Evolutionary conservation across 1,139 yeast genomes (phyloP).

Genomic region (Yamadazyma triangularis): DNA sequence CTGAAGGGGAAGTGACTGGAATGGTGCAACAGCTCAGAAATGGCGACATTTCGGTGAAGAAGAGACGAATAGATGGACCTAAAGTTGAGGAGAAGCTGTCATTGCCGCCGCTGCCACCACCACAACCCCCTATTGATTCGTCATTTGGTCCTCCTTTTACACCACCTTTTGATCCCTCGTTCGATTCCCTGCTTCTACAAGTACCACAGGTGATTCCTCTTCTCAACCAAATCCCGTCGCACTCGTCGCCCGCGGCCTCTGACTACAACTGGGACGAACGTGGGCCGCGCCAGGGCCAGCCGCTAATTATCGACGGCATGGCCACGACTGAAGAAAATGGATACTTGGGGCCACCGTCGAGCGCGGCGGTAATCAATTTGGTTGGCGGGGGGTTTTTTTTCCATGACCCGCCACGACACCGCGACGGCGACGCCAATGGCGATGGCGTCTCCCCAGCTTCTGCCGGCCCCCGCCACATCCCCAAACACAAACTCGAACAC

Average conservation of each 20-base stretch:
- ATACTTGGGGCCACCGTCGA: conserved; percentile 16
- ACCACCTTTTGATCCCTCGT: too few species aligned
- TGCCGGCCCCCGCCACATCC: conserved; percentile 1
- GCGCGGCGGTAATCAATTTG: conserved; percentile 15
- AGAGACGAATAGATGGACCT: too few species aligned
- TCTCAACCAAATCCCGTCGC: not conserved
- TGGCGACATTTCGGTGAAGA: conserved; percentile 7
- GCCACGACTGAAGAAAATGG: conserved; percentile 16
- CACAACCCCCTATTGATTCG: too few species aligned
- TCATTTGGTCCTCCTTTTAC: too few species aligned
- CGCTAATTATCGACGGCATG: conserved; percentile 16
- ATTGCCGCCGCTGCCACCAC: too few species aligned
- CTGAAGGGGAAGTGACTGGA: conserved; percentile 9
- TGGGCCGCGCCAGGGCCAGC: conserved; percentile 6
- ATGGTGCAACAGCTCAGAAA: conserved; percentile 9
- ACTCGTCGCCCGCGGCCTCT: conserved; percentile 4
- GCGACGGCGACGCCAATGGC: conserved; percentile 5
- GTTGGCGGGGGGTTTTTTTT: conserved; percentile 16
- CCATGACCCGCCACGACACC: conserved; percentile 5
- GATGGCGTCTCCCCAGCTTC: conserved; percentile 5
- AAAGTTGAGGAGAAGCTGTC: too few species aligned
- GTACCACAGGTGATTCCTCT: not conserved
- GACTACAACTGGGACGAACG: conserved; percentile 15
- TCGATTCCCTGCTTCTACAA: not conserved
- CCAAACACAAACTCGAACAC: conserved; percentile 9